Percentiles rank a stretch among this genome's conserved stretches.
Evolutionary conservation across 768 basidiomycete genomes (phyloP).

Genomic region (Rhodosporidiobolus sp.): DNA sequence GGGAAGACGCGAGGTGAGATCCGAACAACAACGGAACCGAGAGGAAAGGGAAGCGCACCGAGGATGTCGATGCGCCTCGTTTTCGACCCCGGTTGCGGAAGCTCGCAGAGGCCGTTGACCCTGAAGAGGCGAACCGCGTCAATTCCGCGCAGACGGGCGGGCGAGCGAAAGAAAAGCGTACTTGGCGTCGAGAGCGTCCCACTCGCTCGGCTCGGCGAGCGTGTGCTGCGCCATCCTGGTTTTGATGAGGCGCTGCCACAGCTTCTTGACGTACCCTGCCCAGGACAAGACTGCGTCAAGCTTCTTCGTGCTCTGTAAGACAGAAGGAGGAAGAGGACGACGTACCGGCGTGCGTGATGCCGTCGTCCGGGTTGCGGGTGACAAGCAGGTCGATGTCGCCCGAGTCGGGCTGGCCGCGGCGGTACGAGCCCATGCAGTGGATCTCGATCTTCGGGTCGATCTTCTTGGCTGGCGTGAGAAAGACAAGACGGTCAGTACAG

Average conservation of each 20-base stretch:
- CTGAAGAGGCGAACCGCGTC: neutral
- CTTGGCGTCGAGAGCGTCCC: constrained; percentile 8
- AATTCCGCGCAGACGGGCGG: accelerated
- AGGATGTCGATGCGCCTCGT: constrained; percentile 34
- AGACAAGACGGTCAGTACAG: neutral
- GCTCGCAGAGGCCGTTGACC: constrained; percentile 19
- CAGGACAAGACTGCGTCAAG: too few species aligned
- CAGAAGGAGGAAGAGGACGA: neutral
- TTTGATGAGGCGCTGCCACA: constrained; percentile 41
- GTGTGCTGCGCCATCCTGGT: constrained; percentile 46
- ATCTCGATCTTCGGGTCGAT: constrained; percentile 46
- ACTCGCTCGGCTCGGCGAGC: constrained; percentile 9
- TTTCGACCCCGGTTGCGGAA: neutral
- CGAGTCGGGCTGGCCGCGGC: constrained; percentile 45
- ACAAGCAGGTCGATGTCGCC: constrained; percentile 51
- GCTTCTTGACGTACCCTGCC: constrained; percentile 11
- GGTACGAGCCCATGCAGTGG: constrained; percentile 50
- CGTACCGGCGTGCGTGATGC: constrained; percentile 43
- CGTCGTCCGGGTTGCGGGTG: constrained; percentile 45
- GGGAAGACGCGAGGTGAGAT: too few species aligned
- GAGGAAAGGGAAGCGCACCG: constrained; percentile 9
- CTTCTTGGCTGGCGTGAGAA: constrained; percentile 23
- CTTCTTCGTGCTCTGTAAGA: too few species aligned
- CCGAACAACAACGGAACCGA: too few species aligned
- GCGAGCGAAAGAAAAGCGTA: neutral